Conservation (phyloP, 345 rosid species). For the Carallia pectinifolia region DNA sequence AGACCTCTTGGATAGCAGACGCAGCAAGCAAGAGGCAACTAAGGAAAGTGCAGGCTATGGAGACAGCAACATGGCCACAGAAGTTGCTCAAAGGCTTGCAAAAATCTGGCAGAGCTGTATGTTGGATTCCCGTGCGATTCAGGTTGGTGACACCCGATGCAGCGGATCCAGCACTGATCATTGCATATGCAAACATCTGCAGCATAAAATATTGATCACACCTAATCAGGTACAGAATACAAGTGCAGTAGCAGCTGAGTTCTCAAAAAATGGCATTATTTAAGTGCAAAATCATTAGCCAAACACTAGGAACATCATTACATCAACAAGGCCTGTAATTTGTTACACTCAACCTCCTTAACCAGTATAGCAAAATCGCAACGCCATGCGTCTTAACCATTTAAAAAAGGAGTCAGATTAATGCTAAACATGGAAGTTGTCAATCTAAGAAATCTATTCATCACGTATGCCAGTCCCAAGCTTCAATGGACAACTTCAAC, state of each 20-base stretch:
- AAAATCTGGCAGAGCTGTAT: conserved; percentile 71
- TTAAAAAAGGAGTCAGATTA: no score
- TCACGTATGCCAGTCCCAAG: no score
- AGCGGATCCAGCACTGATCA: conserved; percentile 79
- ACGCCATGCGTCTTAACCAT: no score
- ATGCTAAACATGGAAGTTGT: no score
- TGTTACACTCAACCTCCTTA: no score
- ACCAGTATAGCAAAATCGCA: no score
- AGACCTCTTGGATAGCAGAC: conserved; percentile 53
- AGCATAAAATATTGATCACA: neutral
- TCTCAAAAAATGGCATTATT: neutral
- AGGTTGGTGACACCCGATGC: conserved; percentile 74
- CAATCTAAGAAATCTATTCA: no score
- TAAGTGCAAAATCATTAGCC: neutral
- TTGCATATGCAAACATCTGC: conserved; percentile 63
- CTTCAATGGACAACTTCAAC: no score
- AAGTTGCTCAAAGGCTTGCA: conserved; percentile 70
- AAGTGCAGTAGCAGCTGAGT: no score
- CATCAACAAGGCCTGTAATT: no score
- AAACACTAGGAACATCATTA: neutral
- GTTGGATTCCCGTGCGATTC: conserved; percentile 74
- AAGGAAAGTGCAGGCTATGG: conserved; percentile 67
- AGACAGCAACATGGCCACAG: conserved; percentile 69
- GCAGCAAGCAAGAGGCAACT: conserved; percentile 51
- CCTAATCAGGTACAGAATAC: neutral